Evolutionary conservation across 108 stramenopile species (phyloP).

Genomic region (Cyclotella sp.): DNA sequence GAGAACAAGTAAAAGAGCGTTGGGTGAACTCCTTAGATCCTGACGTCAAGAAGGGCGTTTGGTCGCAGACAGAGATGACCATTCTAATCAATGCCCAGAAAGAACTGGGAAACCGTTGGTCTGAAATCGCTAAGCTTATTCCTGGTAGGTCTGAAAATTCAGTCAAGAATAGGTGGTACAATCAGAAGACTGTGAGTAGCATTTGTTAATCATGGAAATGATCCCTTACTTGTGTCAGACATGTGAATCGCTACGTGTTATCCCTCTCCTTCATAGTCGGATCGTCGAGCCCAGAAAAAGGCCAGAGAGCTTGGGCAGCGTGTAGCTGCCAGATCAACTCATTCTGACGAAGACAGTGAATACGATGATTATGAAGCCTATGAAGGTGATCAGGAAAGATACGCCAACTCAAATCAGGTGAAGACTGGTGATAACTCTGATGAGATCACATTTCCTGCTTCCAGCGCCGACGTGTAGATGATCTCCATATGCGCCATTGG

Average conservation of each 20-base stretch:
- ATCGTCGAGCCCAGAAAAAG: slow-evolving; percentile 5
- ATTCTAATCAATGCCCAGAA: slow-evolving; percentile 72
- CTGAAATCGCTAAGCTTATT: slow-evolving; percentile 86
- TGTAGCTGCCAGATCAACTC: too few relatives aligned
- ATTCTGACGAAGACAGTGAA: too few relatives aligned
- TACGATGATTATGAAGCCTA: too few relatives aligned
- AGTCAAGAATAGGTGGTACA: slow-evolving; percentile 95
- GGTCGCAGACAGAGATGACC: slow-evolving; percentile 85
- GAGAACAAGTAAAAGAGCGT: slow-evolving; percentile 94
- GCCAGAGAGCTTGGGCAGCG: too few relatives aligned
- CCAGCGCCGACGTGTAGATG: too few relatives aligned
- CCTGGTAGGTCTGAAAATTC: slow-evolving; percentile 94
- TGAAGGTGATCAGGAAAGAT: too few relatives aligned
- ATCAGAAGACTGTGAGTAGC: slow-evolving; percentile 56
- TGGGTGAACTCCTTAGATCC: slow-evolving; percentile 95
- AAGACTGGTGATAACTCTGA: too few relatives aligned
- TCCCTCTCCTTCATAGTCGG: slow-evolving; percentile 4
- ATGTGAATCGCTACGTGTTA: neutral
- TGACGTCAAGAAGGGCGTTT: slow-evolving; percentile 74
- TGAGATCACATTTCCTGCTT: too few relatives aligned
- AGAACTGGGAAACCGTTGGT: slow-evolving; percentile 81
- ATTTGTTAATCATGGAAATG: neutral
- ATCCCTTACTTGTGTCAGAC: neutral
- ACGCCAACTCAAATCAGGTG: too few relatives aligned
- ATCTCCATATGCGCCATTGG: too few relatives aligned